A percentile compares a stretch with the other conserved stretches of the same genome.
These are phyloP conservation scores for Candida boleticola DNA, from an alignment of 805 yeast genomes.

Conservation along the genomic window DNA sequence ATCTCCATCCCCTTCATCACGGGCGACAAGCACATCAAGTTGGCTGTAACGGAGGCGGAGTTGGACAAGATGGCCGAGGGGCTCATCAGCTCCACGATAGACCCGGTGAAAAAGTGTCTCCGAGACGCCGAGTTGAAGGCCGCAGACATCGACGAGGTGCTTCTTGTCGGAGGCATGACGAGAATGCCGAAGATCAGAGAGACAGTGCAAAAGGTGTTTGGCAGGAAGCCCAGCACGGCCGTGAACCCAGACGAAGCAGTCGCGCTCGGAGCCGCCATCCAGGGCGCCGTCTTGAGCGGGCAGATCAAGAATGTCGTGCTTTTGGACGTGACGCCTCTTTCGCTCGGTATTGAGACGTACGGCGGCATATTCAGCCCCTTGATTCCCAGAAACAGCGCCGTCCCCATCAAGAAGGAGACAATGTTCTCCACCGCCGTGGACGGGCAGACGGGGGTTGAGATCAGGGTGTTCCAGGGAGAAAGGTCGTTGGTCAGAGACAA, in stretches of 20 bases:
- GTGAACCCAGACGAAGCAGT: conserved; percentile 95
- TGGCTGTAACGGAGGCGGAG: conserved; percentile 61
- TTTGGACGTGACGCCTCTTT: conserved; percentile 79
- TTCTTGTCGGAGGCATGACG: conserved; percentile 87
- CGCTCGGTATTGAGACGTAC: conserved; percentile 80
- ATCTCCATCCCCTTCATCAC: conserved; percentile 70
- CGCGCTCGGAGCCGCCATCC: conserved; percentile 87
- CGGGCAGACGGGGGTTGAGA: conserved; percentile 80
- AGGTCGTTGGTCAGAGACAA: conserved; percentile 75
- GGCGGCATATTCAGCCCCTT: conserved; percentile 82
- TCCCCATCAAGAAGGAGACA: conserved; percentile 74
- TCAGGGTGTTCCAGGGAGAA: conserved; percentile 80
- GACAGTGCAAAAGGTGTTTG: conserved; percentile 58
- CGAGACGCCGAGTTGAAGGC: conserved; percentile 69
- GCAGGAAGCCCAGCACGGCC: conserved; percentile 63
- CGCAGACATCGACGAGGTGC: conserved; percentile 69
- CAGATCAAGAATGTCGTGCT: conserved; percentile 75
- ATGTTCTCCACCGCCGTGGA: conserved; percentile 80
- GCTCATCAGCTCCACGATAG: conserved; percentile 64
- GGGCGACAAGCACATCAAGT: conserved; percentile 57
- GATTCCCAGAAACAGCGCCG: conserved; percentile 74
- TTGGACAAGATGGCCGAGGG: conserved; percentile 65
- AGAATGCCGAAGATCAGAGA: conserved; percentile 79
- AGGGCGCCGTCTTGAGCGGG: conserved; percentile 83
- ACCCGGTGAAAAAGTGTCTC: conserved; percentile 71